Conservation (phyloP, 805 yeast genomes). For the Grigorovia humatica region DNA sequence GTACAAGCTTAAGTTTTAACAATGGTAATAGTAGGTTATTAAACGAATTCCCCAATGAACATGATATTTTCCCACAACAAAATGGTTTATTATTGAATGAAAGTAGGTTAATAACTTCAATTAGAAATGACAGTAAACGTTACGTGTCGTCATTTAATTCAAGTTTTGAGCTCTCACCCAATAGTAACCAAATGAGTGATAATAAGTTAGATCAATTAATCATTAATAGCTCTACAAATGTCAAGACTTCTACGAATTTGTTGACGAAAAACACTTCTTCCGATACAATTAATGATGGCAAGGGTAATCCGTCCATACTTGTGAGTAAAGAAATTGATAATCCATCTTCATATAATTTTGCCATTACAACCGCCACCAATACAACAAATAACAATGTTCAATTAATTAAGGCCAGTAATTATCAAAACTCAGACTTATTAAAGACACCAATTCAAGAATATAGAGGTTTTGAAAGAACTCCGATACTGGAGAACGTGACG, state of each 20-base stretch:
- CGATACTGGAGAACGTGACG: conserved; percentile 14
- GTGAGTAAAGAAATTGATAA: not conserved
- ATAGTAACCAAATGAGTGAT: not conserved
- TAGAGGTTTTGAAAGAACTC: conserved; percentile 15
- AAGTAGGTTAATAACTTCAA: not conserved
- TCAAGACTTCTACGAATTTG: too few relatives aligned
- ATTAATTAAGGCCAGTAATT: not conserved
- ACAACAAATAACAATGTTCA: conserved; percentile 1
- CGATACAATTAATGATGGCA: not conserved
- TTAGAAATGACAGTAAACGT: conserved; percentile 13
- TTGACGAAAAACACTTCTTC: too few relatives aligned
- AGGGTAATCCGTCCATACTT: not conserved
- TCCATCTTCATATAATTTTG: not conserved
- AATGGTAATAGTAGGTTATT: not conserved
- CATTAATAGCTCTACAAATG: not conserved
- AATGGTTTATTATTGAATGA: not conserved
- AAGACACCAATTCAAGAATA: conserved; percentile 13
- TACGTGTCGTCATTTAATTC: conserved; percentile 28
- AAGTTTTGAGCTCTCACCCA: conserved; percentile 25
- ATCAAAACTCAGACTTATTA: conserved; percentile 1
- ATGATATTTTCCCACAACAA: not conserved
- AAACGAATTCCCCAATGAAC: not conserved
- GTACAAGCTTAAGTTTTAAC: conserved; percentile 12
- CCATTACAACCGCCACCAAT: not conserved
- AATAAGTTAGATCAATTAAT: conserved; percentile 1